Evolutionary conservation across 495 filamentous ascomycete genomes (phyloP).

Genomic region (Delitschia confertaspora): DNA sequence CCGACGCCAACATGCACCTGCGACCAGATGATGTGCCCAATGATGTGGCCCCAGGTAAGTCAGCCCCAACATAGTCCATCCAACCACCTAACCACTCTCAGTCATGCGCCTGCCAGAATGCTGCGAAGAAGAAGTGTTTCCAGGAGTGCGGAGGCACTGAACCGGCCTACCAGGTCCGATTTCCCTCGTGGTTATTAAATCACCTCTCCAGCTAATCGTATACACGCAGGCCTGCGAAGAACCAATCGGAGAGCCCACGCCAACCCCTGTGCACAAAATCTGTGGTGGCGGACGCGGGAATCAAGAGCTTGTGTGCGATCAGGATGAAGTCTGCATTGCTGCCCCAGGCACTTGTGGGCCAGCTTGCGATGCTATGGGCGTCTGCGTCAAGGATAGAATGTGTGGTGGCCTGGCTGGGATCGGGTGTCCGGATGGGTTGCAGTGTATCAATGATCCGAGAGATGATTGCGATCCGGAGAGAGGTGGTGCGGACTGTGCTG

Average conservation of each 20-base stretch:
- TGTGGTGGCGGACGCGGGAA: conserved; percentile 18
- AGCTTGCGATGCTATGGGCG: conserved; percentile 16
- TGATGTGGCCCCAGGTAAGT: conserved; percentile 15
- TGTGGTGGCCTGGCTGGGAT: conserved; percentile 23
- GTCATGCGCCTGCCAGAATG: conserved; percentile 16
- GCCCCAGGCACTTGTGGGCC: conserved; percentile 19
- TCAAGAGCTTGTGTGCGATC: conserved; percentile 5
- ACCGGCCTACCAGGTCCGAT: conserved; percentile 9
- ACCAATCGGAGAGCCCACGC: neutral
- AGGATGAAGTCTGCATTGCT: conserved; percentile 14
- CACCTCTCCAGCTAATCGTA: neutral
- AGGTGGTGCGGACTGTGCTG: conserved; percentile 19
- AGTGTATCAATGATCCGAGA: conserved; percentile 24
- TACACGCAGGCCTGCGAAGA: conserved; percentile 1
- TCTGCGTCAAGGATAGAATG: conserved; percentile 18
- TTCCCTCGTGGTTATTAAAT: neutral
- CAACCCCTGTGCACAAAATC: conserved; percentile 4
- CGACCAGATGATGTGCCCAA: conserved; percentile 4
- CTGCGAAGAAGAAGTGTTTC: conserved; percentile 4
- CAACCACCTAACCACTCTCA: neutral
- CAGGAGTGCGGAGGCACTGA: conserved; percentile 15
- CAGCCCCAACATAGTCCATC: neutral
- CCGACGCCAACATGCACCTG: conserved; percentile 10
- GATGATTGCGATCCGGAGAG: conserved; percentile 24
- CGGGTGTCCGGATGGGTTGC: conserved; percentile 1